phyloP scores from a whole-genome alignment of 495 filamentous ascomycete species.

The Pyrenopolyporus hunteri region DNA sequence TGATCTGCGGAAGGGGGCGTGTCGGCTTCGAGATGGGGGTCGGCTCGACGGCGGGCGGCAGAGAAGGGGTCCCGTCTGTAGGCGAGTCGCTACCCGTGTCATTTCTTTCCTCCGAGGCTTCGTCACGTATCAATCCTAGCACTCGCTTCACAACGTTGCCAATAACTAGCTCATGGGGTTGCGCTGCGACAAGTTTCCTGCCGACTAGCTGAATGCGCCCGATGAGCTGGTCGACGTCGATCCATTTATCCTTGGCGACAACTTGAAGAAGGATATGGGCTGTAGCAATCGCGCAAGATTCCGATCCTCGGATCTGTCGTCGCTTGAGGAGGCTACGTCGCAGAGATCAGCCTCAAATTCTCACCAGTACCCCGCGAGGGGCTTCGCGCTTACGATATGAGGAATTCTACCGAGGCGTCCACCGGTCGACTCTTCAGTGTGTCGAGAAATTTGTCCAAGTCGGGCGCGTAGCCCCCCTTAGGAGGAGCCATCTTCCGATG shows the following conservation, averaged over 20 bases:
- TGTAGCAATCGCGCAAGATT: conserved; percentile 88
- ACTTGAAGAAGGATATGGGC: conserved; percentile 84
- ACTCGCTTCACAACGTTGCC: conserved; percentile 93
- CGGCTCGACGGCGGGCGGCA: conserved; percentile 31
- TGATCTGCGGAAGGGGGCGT: conserved; percentile 60
- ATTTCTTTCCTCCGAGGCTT: conserved; percentile 80
- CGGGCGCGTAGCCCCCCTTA: conserved; percentile 63
- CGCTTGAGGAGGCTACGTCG: conserved; percentile 77
- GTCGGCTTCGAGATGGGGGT: conserved; percentile 39
- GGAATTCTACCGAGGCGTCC: conserved; percentile 78
- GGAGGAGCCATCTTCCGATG: conserved; percentile 47
- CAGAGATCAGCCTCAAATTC: conserved; percentile 4
- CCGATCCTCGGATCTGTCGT: conserved; percentile 83
- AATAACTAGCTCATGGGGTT: conserved; percentile 86
- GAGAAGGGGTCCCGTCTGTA: conserved; percentile 32
- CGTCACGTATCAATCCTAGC: conserved; percentile 87
- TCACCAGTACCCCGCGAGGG: conserved; percentile 7
- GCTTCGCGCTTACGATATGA: conserved; percentile 71
- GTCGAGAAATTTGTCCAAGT: conserved; percentile 75
- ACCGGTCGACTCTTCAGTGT: conserved; percentile 72
- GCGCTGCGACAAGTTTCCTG: conserved; percentile 73
- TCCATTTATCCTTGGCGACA: conserved; percentile 73
- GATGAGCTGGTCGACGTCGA: conserved; percentile 77
- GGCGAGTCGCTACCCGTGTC: conserved; percentile 62
- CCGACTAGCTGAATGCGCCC: conserved; percentile 78